phyloP scores from a whole-genome alignment of 2,329 filamentous ascomycete species.

The Aspergillus clavatus region DNA sequence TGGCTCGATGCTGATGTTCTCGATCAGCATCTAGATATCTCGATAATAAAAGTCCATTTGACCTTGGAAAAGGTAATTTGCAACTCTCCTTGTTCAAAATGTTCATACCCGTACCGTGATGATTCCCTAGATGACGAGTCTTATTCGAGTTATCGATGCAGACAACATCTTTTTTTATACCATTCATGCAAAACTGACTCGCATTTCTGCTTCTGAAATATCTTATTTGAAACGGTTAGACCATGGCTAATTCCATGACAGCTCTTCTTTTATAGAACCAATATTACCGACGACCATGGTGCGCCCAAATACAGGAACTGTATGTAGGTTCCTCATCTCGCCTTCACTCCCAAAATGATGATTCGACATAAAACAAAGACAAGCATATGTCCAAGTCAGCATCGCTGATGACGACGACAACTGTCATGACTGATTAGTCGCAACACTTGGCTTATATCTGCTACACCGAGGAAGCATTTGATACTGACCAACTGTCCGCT shows the following conservation, averaged over 20 bases:
- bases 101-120: conserved; percentile 36
- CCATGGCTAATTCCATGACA: conserved; percentile 1
- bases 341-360: conserved; percentile 60
- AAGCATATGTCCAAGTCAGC: conserved; percentile 93
- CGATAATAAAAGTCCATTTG: neutral
- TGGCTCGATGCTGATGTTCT: conserved; percentile 26
- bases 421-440: conserved; percentile 47
- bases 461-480: conserved; percentile 16
- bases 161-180: conserved; percentile 52
- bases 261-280: neutral
- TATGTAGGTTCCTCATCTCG: conserved; percentile 25
- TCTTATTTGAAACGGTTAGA: conserved; percentile 5
- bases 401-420: conserved; percentile 48
- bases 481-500: conserved; percentile 26
- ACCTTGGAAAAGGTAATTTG: conserved; percentile 13
- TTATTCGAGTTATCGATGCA: conserved; percentile 60
- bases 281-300: too few species aligned
- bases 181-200: conserved; percentile 58
- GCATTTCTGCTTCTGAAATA: conserved; percentile 9
- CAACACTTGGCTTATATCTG: conserved; percentile 16
- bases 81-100: neutral
- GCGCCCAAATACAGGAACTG: conserved; percentile 7
- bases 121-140: conserved; percentile 61
- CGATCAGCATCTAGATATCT: conserved; percentile 14
- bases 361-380: conserved; percentile 76